Evolutionary conservation across 78 protist genomes (phyloP), one percentile per base, ranked within the genome.

Genomic region (Monosiga brevicollis): DNA sequence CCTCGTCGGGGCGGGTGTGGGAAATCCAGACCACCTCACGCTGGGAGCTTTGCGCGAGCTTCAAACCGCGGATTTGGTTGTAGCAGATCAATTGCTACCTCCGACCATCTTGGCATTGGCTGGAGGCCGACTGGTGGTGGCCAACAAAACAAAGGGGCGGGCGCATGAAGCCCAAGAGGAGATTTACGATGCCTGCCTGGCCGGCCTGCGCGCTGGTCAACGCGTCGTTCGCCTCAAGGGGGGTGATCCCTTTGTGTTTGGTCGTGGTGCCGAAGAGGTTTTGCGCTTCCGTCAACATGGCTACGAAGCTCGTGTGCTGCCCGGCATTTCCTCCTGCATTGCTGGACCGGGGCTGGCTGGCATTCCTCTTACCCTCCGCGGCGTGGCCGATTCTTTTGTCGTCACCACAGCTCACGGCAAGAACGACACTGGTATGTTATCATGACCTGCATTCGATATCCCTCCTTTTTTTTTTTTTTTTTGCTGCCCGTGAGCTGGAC

Each of bases 201-300:
- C 80, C 0, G 88, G 73, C 26, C 71, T 88, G 75, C 43, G 24
- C 38, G 29, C 35, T 71, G 86, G 88, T 72, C 23, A 73, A 41
- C 0, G 36, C 10, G 91, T 88, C 40, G 87, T 84, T 2, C 80
- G 91, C 2, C 85, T 88, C 78, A 88, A 88, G 81, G 49, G 75
- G 35, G 91, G 91, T 42, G 91, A 88, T 36, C 91, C 91, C n/a
- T 84, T 83, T 2, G 79, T 88, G 40, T 88, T 78, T 37, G 91
- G 91, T 9, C 85, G 91, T 23, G 91, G 85, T 40, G 86, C 84
- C 1, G 91, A 88, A 81, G 91, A 88, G 87, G 1, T 83, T 9
- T 9, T 55, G 49, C 84, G 34, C 75, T 85, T 88, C 49, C 83
- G 83, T 34, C 29, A 6, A 70, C 84, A 43, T 42, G 87, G 84